Evolutionary conservation across 2,329 filamentous ascomycete species (phyloP).

Genomic region (Huntiella savannae): DNA sequence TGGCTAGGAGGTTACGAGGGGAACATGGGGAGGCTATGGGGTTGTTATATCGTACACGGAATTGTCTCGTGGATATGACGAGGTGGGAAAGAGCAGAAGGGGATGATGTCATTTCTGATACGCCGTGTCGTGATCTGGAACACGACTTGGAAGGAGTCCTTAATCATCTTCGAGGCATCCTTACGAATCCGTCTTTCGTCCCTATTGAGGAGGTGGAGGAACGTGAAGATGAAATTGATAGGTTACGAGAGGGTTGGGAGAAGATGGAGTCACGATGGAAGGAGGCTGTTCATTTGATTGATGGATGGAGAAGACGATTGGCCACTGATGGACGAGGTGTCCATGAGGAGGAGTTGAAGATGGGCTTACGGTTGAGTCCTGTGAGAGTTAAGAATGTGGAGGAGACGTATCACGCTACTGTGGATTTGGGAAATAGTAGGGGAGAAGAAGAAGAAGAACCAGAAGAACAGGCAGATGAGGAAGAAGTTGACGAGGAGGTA

Average conservation of each 20-base stretch:
- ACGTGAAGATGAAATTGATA: constrained; percentile 77
- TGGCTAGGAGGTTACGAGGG: constrained; percentile 68
- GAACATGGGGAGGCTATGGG: constrained; percentile 73
- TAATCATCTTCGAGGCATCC: constrained; percentile 59
- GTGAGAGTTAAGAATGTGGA: constrained; percentile 34
- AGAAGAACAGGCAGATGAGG: constrained; percentile 8
- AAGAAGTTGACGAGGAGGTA: neutral
- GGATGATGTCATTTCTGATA: constrained; percentile 16
- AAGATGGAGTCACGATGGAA: constrained; percentile 85
- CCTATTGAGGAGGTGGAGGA: constrained; percentile 83
- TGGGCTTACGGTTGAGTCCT: constrained; percentile 46
- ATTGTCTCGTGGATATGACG: constrained; percentile 51
- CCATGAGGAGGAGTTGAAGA: constrained; percentile 46
- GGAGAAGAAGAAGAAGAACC: constrained; percentile 13
- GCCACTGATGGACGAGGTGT: constrained; percentile 49
- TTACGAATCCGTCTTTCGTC: constrained; percentile 93
- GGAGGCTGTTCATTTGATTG: constrained; percentile 78
- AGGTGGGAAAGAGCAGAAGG: constrained; percentile 28
- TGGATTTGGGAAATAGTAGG: constrained; percentile 12
- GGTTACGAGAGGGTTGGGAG: constrained; percentile 71
- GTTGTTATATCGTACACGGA: constrained; percentile 51
- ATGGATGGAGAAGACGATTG: constrained; percentile 77
- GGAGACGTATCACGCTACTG: constrained; percentile 22
- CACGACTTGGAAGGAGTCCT: constrained; percentile 58
- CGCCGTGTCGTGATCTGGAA: constrained; percentile 45